Conservation (phyloP, 2,329 filamentous ascomycete genomes). For the Colletotrichum sp. region DNA sequence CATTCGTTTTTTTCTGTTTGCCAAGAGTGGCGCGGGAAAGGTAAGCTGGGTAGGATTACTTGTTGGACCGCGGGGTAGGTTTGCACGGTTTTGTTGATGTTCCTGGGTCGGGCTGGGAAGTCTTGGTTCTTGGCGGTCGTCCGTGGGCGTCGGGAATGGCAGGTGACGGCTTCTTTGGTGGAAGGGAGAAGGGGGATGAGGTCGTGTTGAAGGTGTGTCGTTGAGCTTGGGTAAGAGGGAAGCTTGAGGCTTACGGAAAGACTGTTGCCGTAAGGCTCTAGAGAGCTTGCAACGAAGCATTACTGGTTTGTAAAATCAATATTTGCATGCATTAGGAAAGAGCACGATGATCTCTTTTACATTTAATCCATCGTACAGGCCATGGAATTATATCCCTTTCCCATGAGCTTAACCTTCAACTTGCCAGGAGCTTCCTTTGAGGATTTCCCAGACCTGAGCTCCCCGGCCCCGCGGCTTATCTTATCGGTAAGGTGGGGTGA, state of each 20-base stretch:
- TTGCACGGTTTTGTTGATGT: not conserved
- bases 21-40: not conserved
- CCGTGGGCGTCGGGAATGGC: not conserved
- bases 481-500: constrained; percentile 11
- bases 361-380: not conserved
- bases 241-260: not conserved
- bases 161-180: not conserved
- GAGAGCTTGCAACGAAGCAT: not conserved
- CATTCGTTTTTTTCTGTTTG: too few relatives aligned
- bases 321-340: rapidly evolving
- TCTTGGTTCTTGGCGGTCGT: not conserved
- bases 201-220: not conserved
- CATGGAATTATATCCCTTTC: not conserved
- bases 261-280: not conserved
- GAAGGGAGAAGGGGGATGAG: not conserved
- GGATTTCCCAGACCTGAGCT: not conserved
- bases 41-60: not conserved
- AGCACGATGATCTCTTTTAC: not conserved
- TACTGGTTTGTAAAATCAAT: not conserved
- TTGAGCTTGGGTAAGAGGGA: not conserved
- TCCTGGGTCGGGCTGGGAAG: not conserved
- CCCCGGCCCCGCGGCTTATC: constrained; percentile 18
- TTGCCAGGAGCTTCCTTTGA: not conserved
- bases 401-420: not conserved
- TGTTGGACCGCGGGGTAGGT: not conserved